Base-by-base conservation (phyloP, 306 rosid species). In the Vigna reflexopilosa region DNA sequence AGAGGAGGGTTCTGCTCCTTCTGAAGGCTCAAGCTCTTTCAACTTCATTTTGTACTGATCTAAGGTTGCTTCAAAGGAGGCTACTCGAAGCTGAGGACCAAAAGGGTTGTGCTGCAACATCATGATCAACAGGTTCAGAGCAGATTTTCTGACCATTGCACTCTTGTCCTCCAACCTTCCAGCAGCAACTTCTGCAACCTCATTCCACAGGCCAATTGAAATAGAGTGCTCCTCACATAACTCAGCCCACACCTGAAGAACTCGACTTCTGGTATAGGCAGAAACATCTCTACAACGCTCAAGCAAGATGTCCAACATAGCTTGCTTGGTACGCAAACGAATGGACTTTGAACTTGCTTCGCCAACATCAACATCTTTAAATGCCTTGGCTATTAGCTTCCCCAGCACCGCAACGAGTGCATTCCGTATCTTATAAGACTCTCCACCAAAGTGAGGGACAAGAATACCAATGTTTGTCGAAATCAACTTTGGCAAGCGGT, bases 201-300 rank as follows among this genome's bases (percentile, higher is more conserved):
- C 91, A 76, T 90, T 94, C 98, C 98, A 94, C 92, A 94, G 76
- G 84, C 98, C 98, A 82, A 94, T 94, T 61, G 98, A 92, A 83
- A 94, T 87, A 82, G 90, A 87, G 83, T 94, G 93, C 26, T 87
- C 97, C 82, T 94, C 98, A 42, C 97, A 92, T 56, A 94, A 86
- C 75, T 94, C 98, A 77, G 92, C 93, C 98, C 98, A 94, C 64
- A 92, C 96, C 80, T 92, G 98, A 82, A 94, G 97, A 85, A 90
- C 97, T 57, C 97, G 90, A 77, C 98, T 92, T 82, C 98, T 88
- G 38, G 97, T 94, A 73, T 94, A 94, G 54, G 98, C 98, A 6
- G 98, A 92, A 85, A 90, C 97, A 85, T 94, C 98, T 82, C 97
- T 92, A 86, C 98, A 92, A 28, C 98, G 93, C 81, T 94, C 98